Percentiles rank a stretch among this genome's conserved stretches.
These are phyloP conservation scores for Colletotrichum salicis DNA, from an alignment of 2,329 filamentous ascomycete genomes.

Conservation along the genomic window DNA sequence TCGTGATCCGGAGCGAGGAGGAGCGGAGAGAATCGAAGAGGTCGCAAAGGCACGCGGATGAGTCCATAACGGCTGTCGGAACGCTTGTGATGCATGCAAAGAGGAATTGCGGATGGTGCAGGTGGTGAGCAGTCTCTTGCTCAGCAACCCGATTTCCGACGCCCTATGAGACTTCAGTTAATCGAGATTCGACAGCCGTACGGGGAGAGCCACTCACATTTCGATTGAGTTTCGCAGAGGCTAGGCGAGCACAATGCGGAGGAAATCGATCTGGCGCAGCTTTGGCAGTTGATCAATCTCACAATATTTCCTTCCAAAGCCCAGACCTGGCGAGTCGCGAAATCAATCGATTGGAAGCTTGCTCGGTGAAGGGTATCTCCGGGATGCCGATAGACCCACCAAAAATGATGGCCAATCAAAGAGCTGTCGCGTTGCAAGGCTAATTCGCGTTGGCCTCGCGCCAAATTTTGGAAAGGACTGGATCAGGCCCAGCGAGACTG, in stretches of 20 bases:
- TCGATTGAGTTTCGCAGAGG: neutral
- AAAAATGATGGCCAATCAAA: constrained; percentile 8
- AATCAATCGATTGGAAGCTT: neutral
- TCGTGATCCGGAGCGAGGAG: neutral
- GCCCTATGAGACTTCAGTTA: constrained; percentile 20
- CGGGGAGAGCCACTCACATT: constrained; percentile 7
- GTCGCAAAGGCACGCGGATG: constrained; percentile 21
- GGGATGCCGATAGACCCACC: neutral
- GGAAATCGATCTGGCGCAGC: neutral
- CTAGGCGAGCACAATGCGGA: neutral
- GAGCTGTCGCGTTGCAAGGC: constrained; percentile 32
- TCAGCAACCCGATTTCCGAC: constrained; percentile 31
- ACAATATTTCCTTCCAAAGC: constrained; percentile 9
- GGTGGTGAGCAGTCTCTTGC: constrained; percentile 32
- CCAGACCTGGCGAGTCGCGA: neutral
- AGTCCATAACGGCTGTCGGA: constrained; percentile 17
- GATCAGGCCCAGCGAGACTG: neutral
- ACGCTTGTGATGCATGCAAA: neutral
- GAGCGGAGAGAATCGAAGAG: neutral
- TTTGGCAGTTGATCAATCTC: constrained; percentile 1
- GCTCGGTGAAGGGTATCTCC: constrained; percentile 29
- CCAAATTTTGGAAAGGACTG: constrained; percentile 32
- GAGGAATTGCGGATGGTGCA: constrained; percentile 18
- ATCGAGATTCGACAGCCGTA: neutral
- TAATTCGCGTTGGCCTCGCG: constrained; percentile 33